Evolutionary conservation across 2,329 filamentous ascomycete genomes (phyloP).

Genomic region (Colletotrichum nymphaeae): DNA sequence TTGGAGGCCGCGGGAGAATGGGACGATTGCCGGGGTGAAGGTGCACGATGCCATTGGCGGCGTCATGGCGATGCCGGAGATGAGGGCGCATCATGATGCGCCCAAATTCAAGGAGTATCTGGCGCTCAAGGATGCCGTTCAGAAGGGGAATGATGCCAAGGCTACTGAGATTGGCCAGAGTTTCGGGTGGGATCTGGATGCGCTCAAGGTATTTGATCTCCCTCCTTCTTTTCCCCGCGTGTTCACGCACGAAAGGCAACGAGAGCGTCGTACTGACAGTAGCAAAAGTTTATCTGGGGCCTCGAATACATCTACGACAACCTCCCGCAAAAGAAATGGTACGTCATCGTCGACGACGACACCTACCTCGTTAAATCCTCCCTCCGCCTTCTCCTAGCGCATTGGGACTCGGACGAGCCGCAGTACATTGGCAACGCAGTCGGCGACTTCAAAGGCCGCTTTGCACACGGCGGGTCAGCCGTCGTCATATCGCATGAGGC

Average conservation of each 20-base stretch:
- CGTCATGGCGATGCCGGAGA: slow-evolving; percentile 47
- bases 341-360: slow-evolving; percentile 68
- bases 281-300: slow-evolving; percentile 62
- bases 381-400: slow-evolving; percentile 58
- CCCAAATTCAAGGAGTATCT: slow-evolving; percentile 55
- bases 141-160: slow-evolving; percentile 49
- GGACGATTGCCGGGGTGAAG: slow-evolving; percentile 45
- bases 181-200: slow-evolving; percentile 62
- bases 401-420: slow-evolving; percentile 58
- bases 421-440: slow-evolving; percentile 68
- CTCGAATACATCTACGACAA: slow-evolving; percentile 62
- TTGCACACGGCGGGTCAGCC: slow-evolving; percentile 68
- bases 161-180: slow-evolving; percentile 50
- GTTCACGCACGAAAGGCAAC: neutral
- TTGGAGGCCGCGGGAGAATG: slow-evolving; percentile 53
- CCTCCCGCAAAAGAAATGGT: slow-evolving; percentile 68
- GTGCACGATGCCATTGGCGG: slow-evolving; percentile 55
- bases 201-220: slow-evolving; percentile 55
- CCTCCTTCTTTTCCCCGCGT: neutral
- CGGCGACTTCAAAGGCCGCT: slow-evolving; percentile 65
- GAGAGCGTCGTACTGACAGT: neutral
- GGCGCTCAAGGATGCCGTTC: slow-evolving; percentile 51
- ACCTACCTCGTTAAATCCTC: slow-evolving; percentile 65
- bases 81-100: slow-evolving; percentile 42
- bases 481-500: slow-evolving; percentile 64